Evolutionary conservation across 192 early-diverging fungal species (phyloP).

Genomic region (Umbelopsis ramanniana): DNA sequence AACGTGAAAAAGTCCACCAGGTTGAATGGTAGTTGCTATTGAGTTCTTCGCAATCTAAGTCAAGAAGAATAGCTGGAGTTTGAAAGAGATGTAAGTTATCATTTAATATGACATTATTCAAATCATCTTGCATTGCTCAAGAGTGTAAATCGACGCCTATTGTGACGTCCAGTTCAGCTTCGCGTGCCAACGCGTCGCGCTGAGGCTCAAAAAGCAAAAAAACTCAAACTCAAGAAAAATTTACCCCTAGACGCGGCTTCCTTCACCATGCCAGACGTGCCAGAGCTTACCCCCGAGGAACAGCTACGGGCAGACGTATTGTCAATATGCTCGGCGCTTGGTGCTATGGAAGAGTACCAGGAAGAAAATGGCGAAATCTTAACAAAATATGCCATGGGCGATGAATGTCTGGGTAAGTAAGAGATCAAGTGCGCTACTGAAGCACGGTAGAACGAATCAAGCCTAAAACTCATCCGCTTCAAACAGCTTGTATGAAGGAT

Average conservation of each 20-base stretch:
- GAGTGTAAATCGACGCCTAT: too few species aligned
- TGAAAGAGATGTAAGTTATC: too few species aligned
- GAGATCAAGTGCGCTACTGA: too few species aligned
- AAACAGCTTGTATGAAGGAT: slow-evolving; percentile 79
- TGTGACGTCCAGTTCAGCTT: neutral
- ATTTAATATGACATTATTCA: too few species aligned
- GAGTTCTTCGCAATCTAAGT: too few species aligned
- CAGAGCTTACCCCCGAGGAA: neutral
- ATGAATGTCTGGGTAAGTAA: slow-evolving; percentile 77
- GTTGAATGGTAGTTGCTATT: too few species aligned
- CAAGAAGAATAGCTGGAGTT: too few species aligned
- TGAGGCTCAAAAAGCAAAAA: neutral
- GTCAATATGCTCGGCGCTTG: slow-evolving; percentile 82
- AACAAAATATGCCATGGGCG: slow-evolving; percentile 74
- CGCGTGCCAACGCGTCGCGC: slow-evolving; percentile 10
- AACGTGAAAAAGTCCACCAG: too few species aligned
- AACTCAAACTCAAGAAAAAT: neutral
- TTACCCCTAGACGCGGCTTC: neutral
- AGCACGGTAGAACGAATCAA: neutral
- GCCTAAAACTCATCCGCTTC: neutral
- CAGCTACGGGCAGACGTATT: slow-evolving; percentile 55
- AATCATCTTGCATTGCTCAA: too few species aligned
- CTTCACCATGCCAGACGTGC: slow-evolving; percentile 6
- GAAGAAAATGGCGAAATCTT: slow-evolving; percentile 39
- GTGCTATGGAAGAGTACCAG: slow-evolving; percentile 67